Evolutionary conservation across 352 stramenopile species (phyloP), one percentile per base, ranked within the genome.

Genomic region (Phytophthora palmivora): DNA sequence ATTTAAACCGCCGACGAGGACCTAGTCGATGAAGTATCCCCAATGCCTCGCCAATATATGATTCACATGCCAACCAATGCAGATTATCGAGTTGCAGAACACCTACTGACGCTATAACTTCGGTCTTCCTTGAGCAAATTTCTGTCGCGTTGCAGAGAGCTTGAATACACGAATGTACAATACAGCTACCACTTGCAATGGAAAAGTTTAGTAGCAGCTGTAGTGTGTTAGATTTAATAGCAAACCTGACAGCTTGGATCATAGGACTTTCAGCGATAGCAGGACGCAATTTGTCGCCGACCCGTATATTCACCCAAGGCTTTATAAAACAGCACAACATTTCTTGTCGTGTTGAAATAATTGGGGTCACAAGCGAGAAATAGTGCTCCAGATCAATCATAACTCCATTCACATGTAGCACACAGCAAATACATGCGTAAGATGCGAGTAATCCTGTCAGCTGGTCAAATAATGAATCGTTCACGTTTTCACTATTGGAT

Each of bases 31-130:
- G 52, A 19, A 79, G 26, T 34, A 79, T 60, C 9, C 44, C 49
- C 21, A 70, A 26, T 14, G 64, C 58, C 41, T 82, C 73, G 11
- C 70, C 43, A 26, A 79, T 45, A 51, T 72, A 72, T 1, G 33
- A 32, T 53, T 79, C 66, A 39, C 57, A 76, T 8, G 60, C 41
- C 4, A 59, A 34, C 21, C 70, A 60, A 15, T 80, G 68, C 6
- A 71, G 14, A 45, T 48, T 51, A 15, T 65, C 5, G 21, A 39
- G 21, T 18, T 24, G 32, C 11, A 39, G 7, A 8, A 5, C 11
- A 44, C 21, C 15, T 32, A n/a, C 24, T 19, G 32, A 47, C n/a
- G 37, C n/a, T 12, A 63, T 18, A 2, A 18, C 44, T 67, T 48
- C 16, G 15, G 10, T 18, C n/a, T 14, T 2, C 9, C 2, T 56